Evolutionary conservation across 352 stramenopile genomes (phyloP), one percentile per base, ranked within the genome.

Genomic region (Stephanocyclus meneghinianus): DNA sequence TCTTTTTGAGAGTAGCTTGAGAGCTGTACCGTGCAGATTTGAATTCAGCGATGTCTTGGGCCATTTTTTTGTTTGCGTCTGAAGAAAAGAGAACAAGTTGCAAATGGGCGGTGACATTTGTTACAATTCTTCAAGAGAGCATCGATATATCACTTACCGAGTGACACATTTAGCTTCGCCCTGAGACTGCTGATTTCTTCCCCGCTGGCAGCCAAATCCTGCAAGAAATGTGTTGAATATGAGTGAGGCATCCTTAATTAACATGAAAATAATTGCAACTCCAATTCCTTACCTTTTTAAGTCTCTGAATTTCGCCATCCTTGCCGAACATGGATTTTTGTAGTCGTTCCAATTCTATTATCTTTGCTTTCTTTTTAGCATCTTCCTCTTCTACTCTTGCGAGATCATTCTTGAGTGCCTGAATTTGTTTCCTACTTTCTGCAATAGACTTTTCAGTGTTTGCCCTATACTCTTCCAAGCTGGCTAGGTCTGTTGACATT

Each of bases 31-130:
- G 61, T 9, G 26, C 62, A 44, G 29, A 70, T 16, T 78, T 76
- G 32, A 83, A 59, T 3, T 67, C 75, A 18, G 68, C 63, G 47
- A 83, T 69, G 51, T 83, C 75, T 60, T 60, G 60, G 30, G 62
- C 44, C 55, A 83, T 11, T 42, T 71, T 74, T 55, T 78, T 74
- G 35, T 83, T 78, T 9, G 63, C 59, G 30, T 35, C n/a, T 44
- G 21, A 42, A 35, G 60, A 67, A 29, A 40, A 40, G 7, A 40
- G 7, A 40, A 8, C 7, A 40, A 40, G 35, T 40, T 71, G 10
- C n/a, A 78, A 40, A 37, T 78, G 60, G 64, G 21, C 51, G 48
- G 71, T 71, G 21, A 67, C 42, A 32, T 51, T 66, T 60, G 71
- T 72, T 40, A 40, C 1, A 40, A 40, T 8, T 40, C 35, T 40